phyloP scores from a whole-genome alignment of 73 alveolate genomes.

The Tetrahymena borealis region DNA sequence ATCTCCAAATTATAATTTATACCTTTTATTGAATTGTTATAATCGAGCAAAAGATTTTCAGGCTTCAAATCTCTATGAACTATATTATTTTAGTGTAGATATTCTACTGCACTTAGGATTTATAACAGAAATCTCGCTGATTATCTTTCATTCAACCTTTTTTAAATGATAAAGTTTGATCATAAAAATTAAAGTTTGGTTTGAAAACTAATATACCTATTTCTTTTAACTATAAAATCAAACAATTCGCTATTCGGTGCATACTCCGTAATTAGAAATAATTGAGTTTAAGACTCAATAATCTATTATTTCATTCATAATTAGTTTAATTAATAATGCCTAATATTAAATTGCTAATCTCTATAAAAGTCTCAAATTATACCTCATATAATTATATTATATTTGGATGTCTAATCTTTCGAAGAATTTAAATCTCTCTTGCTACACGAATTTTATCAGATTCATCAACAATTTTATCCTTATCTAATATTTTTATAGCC shows the following conservation, averaged over 20 bases:
- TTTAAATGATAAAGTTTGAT: neutral
- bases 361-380: too few species aligned
- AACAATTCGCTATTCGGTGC: conserved; percentile 59
- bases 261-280: conserved; percentile 48
- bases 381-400: conserved; percentile 68
- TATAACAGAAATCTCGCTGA: conserved; percentile 68
- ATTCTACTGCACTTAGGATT: conserved; percentile 70
- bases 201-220: neutral
- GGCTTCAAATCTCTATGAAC: conserved; percentile 94
- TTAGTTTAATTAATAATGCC: too few species aligned
- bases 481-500: conserved; percentile 75
- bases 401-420: conserved; percentile 74
- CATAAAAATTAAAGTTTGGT: too few species aligned
- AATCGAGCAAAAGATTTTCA: conserved; percentile 88
- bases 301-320: neutral
- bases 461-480: conserved; percentile 66
- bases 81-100: conserved; percentile 64
- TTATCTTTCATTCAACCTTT: conserved; percentile 62
- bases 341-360: too few species aligned
- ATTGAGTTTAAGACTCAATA: conserved; percentile 32
- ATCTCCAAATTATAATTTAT: neutral
- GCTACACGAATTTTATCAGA: conserved; percentile 70
- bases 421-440: conserved; percentile 69
- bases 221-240: conserved; percentile 43
- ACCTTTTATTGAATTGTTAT: conserved; percentile 68